phyloP scores from a whole-genome alignment of 1,139 yeast genomes.

The Candida pseudocylindracea region DNA sequence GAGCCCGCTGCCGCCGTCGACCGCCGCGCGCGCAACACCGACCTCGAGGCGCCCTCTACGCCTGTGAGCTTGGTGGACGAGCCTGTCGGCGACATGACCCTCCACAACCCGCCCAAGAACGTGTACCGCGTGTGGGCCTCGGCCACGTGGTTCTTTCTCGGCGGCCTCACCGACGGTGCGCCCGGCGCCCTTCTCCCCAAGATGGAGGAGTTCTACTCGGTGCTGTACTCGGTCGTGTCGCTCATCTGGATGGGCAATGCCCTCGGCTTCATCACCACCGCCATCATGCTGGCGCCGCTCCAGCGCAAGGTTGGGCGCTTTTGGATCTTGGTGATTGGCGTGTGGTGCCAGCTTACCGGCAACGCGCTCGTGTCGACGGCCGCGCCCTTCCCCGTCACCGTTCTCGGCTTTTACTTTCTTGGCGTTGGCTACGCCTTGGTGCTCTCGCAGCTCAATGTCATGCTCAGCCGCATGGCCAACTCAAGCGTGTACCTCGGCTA shows the following conservation, averaged over 20 bases:
- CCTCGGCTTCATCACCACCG: conserved; percentile 15
- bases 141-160: conserved; percentile 16
- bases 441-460: conserved; percentile 34
- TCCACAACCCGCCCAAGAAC: conserved; percentile 15
- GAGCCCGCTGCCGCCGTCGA: too few relatives aligned
- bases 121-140: conserved; percentile 16
- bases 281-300: conserved; percentile 10
- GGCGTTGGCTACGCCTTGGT: conserved; percentile 38
- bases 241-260: conserved; percentile 22
- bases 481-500: conserved; percentile 26
- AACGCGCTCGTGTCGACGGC: conserved; percentile 18
- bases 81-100: conserved; percentile 2
- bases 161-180: conserved; percentile 14
- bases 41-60: too few relatives aligned
- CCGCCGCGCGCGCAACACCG: too few relatives aligned
- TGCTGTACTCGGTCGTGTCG: conserved; percentile 19
- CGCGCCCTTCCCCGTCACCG: conserved; percentile 16
- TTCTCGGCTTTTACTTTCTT: conserved; percentile 30
- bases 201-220: conserved; percentile 14
- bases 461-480: conserved; percentile 23
- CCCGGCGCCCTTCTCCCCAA: conserved; percentile 20
- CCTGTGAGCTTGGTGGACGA: too few relatives aligned
- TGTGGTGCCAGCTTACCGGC: conserved; percentile 12
- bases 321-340: conserved; percentile 14
- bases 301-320: conserved; percentile 18